These are phyloP conservation scores for Calonectria pauciramosa DNA, from an alignment of 2,329 filamentous ascomycete species.

Conservation along the genomic window DNA sequence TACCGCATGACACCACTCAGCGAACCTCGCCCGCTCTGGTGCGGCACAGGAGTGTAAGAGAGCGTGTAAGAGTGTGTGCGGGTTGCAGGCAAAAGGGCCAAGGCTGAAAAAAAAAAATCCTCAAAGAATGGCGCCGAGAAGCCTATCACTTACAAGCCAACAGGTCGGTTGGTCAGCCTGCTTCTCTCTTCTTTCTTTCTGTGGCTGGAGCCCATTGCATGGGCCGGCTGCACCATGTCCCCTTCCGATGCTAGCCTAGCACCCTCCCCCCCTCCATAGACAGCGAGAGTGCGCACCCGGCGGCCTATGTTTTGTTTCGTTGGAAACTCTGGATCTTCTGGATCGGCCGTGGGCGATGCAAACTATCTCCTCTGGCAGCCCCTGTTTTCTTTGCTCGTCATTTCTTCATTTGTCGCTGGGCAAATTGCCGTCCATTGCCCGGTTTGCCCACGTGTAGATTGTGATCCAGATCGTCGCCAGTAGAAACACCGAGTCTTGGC, in stretches of 20 bases:
- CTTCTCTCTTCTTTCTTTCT: background rate
- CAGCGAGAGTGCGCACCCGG: background rate
- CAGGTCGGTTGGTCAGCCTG: background rate
- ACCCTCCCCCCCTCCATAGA: background rate
- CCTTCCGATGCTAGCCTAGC: background rate
- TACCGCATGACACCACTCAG: background rate
- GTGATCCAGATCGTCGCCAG: background rate
- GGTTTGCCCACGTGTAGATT: background rate
- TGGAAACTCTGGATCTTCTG: background rate
- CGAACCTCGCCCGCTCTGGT: background rate
- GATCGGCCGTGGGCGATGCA: background rate
- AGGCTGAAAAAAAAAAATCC: background rate
- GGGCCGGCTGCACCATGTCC: background rate
- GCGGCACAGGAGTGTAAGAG: background rate
- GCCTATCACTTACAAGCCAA: too few relatives aligned
- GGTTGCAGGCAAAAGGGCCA: background rate
- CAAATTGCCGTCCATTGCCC: background rate
- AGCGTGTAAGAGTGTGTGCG: background rate
- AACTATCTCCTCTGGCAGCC: background rate
- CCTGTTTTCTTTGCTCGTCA: background rate
- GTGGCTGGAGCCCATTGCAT: background rate
- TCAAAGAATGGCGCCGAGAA: background rate
- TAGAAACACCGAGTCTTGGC: constrained; percentile 1
- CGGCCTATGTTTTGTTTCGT: background rate
- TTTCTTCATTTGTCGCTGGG: background rate